phyloP scores from a whole-genome alignment of 371 early-diverging fungal genomes.

The Apophysomyces elegans region DNA sequence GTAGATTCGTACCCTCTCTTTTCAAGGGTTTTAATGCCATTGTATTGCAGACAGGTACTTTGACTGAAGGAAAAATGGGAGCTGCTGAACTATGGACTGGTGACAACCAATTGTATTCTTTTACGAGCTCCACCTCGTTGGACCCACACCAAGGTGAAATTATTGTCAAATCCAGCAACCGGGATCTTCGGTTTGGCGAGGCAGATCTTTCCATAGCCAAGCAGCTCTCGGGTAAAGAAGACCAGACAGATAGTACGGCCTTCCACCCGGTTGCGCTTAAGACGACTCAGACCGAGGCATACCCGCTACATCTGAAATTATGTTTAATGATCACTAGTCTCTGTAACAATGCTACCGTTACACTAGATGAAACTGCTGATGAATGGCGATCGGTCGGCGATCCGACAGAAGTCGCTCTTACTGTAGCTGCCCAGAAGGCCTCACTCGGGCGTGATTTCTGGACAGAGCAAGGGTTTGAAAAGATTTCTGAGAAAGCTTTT shows the following conservation, averaged over 20 bases:
- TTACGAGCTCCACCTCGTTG: constrained; percentile 67
- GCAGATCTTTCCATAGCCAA: constrained; percentile 17
- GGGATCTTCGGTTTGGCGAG: constrained; percentile 50
- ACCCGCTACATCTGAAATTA: constrained; percentile 34
- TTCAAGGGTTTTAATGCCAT: constrained; percentile 42
- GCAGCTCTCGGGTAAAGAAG: not conserved
- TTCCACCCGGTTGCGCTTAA: constrained; percentile 38
- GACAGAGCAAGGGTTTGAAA: constrained; percentile 34
- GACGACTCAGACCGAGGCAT: constrained; percentile 34
- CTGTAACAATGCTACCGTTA: constrained; percentile 74
- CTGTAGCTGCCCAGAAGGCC: constrained; percentile 65
- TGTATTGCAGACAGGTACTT: constrained; percentile 83
- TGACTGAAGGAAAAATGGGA: constrained; percentile 95
- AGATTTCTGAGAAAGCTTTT: constrained; percentile 64
- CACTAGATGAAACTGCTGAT: constrained; percentile 59
- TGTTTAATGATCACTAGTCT: constrained; percentile 52
- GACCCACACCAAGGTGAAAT: constrained; percentile 71
- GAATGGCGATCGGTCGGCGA: constrained; percentile 78
- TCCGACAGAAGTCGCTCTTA: constrained; percentile 79
- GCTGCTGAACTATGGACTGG: constrained; percentile 73
- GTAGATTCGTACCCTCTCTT: constrained; percentile 78
- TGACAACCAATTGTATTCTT: constrained; percentile 66
- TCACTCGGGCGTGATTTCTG: constrained; percentile 41
- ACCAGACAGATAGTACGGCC: constrained; percentile 31
- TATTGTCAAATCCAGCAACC: constrained; percentile 37